These are phyloP conservation scores for Fraxinus baroniana DNA, from an alignment of 305 asterid species.

Conservation along the genomic window DNA sequence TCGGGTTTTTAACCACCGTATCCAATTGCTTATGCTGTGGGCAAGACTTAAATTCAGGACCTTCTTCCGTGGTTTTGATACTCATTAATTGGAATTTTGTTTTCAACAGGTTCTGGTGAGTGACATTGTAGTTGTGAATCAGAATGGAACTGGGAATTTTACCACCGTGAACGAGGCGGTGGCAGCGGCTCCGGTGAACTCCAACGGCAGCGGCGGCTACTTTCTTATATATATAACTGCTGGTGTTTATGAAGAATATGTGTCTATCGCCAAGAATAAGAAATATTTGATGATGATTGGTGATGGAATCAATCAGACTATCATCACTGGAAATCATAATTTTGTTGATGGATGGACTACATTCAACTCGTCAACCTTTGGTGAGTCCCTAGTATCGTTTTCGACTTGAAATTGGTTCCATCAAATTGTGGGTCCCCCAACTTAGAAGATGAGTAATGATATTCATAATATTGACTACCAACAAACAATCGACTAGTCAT, in stretches of 20 bases:
- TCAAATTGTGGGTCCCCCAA: background rate
- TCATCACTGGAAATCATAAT: conserved; percentile 62
- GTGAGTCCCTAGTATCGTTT: conserved; percentile 29
- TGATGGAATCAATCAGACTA: conserved; percentile 63
- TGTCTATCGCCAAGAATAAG: conserved; percentile 53
- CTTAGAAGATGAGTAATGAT: too few relatives aligned
- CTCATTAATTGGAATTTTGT: background rate
- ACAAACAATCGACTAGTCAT: background rate
- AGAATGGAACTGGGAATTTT: conserved; percentile 57
- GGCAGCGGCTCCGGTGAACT: conserved; percentile 52
- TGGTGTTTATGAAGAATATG: conserved; percentile 69
- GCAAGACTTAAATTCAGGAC: background rate
- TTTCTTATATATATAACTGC: conserved; percentile 52
- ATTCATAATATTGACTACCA: too few relatives aligned
- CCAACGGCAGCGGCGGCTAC: conserved; percentile 48
- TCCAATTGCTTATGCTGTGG: background rate
- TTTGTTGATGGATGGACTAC: conserved; percentile 80
- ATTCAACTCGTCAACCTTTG: conserved; percentile 59
- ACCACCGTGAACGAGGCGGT: conserved; percentile 60
- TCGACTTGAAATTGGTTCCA: background rate
- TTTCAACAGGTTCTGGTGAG: conserved; percentile 35
- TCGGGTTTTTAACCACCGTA: background rate
- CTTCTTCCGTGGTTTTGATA: background rate
- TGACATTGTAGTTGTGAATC: conserved; percentile 53
- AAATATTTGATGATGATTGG: conserved; percentile 71